Conservation (phyloP, 2,329 filamentous ascomycete genomes). For the Cercospora zeae-maydis region DNA sequence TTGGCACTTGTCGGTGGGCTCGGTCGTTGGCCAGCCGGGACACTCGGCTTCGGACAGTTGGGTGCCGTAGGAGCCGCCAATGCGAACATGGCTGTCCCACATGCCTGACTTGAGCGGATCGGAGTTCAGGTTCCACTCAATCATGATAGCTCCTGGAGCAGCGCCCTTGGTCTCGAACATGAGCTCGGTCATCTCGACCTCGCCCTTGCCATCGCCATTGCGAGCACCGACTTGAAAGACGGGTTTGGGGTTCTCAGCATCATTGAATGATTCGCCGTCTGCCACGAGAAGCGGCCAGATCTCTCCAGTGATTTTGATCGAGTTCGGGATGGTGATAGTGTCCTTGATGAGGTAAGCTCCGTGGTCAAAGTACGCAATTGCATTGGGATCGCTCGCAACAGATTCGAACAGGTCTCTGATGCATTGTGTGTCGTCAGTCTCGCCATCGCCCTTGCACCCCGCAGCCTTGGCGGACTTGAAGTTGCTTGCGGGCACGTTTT, state of each 20-base stretch:
- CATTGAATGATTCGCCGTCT: constrained; percentile 66
- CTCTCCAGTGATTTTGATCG: constrained; percentile 81
- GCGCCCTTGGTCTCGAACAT: constrained; percentile 81
- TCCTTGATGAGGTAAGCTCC: constrained; percentile 60
- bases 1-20: constrained; percentile 63
- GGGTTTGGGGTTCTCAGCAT: constrained; percentile 72
- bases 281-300: constrained; percentile 90
- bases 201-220: constrained; percentile 63
- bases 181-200: constrained; percentile 82
- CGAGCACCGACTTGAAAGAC: constrained; percentile 78
- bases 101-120: constrained; percentile 68
- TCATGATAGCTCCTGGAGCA: constrained; percentile 80
- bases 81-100: constrained; percentile 95
- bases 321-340: constrained; percentile 56
- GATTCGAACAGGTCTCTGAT: constrained; percentile 75
- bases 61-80: constrained; percentile 83
- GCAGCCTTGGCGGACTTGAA: constrained; percentile 79
- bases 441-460: constrained; percentile 84
- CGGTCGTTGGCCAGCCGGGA: constrained; percentile 75
- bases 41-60: constrained; percentile 62
- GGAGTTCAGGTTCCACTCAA: constrained; percentile 84
- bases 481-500: constrained; percentile 58
- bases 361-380: constrained; percentile 61
- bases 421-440: constrained; percentile 78
- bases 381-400: constrained; percentile 53